Base-by-base conservation (phyloP, 2,329 filamentous ascomycete genomes). In the Xylaria sp. region DNA sequence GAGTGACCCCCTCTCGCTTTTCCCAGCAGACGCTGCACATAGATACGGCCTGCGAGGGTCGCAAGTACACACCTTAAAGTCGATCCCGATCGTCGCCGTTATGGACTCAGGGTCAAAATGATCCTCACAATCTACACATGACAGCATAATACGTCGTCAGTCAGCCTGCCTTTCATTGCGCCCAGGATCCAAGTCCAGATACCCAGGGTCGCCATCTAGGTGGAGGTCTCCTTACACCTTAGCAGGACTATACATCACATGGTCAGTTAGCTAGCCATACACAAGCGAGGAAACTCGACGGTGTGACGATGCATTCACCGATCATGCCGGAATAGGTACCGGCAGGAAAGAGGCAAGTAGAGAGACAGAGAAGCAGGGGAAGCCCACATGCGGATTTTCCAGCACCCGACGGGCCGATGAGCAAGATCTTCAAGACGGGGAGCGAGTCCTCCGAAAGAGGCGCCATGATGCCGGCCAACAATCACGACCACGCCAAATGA, bases 1-100 rank as follows among this genome's bases (percentile, higher is more conserved):
- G 17, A 1, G 27, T 4, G 24, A 4, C 24, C 17, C 42, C 5
- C 4, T 42, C 3, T 42, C 14, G 17, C 11, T 42, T 42, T 2
- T 17, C 34, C 34, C 34, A 36, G 6, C 8, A 12, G 12, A 42
- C 39, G 11, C 14, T 17, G 17, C 39, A 17, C 11, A 42, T 17
- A 42, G 39, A 5, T 17, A 42, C 34, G 34, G 11, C 34, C 34
- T 3, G 7, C 34, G 8, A 11, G 8, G 8, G 11, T 36, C 34
- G 39, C 39, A 17, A 14, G 39, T 24, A 65, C 66, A 39, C 72
- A 86, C 85, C 78, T 86, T 85, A 77, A 85, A 87, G 73, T 88
- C 86, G 68, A 88, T 85, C 34, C 85, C 86, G 70, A 88, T 87
- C 2, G 86, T 88, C 5, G 86, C 85, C 6, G 85, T 83, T 3